These are phyloP conservation scores for Triglochin maritima DNA, from an alignment of 106 monocot genomes.

Conservation along the genomic window DNA sequence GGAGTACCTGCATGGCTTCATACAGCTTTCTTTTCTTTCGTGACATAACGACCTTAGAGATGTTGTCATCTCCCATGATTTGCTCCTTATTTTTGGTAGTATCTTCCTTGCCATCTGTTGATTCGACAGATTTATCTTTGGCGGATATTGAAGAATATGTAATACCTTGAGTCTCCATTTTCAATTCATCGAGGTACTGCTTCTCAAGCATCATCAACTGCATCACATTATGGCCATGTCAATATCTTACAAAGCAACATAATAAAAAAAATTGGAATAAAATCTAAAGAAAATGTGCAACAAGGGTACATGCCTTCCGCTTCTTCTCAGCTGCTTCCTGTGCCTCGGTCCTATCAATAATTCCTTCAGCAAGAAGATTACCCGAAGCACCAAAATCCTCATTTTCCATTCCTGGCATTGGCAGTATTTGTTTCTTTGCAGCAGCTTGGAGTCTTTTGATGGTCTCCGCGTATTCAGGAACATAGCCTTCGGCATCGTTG, in stretches of 20 bases:
- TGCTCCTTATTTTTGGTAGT: constrained; percentile 15
- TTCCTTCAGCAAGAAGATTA: constrained; percentile 53
- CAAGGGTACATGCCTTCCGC: constrained; percentile 28
- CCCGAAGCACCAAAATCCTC: constrained; percentile 38
- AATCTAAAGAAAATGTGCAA: background rate
- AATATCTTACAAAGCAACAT: background rate
- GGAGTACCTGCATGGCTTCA: constrained; percentile 77
- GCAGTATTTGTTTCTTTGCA: constrained; percentile 59
- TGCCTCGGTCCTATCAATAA: constrained; percentile 76
- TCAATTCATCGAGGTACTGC: constrained; percentile 71
- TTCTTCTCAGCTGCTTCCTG: constrained; percentile 72
- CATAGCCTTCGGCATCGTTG: constrained; percentile 88
- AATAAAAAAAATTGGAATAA: background rate
- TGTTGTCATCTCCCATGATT: constrained; percentile 24
- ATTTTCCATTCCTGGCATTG: constrained; percentile 52
- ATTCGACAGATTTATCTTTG: constrained; percentile 17
- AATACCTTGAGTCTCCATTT: constrained; percentile 57
- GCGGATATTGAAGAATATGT: constrained; percentile 47
- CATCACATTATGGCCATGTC: background rate
- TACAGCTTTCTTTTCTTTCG: constrained; percentile 59
- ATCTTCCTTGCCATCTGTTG: constrained; percentile 13
- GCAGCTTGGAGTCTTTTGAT: constrained; percentile 74
- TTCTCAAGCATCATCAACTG: constrained; percentile 67
- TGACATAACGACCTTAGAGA: constrained; percentile 57
- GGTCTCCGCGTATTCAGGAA: constrained; percentile 86